Percentiles rank a stretch among this genome's conserved stretches.
Conservation (phyloP, 495 filamentous ascomycete genomes). For the Talaromyces proteolyticus region DNA sequence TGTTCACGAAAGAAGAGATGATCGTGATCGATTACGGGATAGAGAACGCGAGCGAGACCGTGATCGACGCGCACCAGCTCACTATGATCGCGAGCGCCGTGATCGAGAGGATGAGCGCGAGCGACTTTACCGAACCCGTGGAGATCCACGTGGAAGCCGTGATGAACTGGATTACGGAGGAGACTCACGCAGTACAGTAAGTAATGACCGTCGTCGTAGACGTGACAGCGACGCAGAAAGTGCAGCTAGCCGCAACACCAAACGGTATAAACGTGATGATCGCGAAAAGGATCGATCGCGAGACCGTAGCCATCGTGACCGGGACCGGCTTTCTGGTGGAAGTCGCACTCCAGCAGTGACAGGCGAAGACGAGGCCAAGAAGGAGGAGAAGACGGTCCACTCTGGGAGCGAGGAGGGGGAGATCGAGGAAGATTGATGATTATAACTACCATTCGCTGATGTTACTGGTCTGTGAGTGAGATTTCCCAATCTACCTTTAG, state of each 20-base stretch:
- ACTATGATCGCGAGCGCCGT: slow-evolving; percentile 67
- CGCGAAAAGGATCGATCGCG: slow-evolving; percentile 24
- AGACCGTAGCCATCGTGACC: slow-evolving; percentile 53
- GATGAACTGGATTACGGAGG: slow-evolving; percentile 88
- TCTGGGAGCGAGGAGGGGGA: slow-evolving; percentile 96
- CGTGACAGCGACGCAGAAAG: slow-evolving; percentile 74
- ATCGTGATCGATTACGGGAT: slow-evolving; percentile 51
- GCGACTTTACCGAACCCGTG: slow-evolving; percentile 73
- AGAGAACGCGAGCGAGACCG: slow-evolving; percentile 50
- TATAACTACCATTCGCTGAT: background rate
- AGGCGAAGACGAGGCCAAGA: slow-evolving; percentile 32
- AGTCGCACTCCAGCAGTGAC: slow-evolving; percentile 41
- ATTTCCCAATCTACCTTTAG: background rate
- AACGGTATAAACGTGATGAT: slow-evolving; percentile 39
- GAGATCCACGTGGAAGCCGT: slow-evolving; percentile 65
- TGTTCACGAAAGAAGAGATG: slow-evolving; percentile 45
- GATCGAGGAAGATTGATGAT: slow-evolving; percentile 79
- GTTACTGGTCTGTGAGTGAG: background rate
- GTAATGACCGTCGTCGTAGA: slow-evolving; percentile 48
- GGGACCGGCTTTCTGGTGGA: slow-evolving; percentile 47
- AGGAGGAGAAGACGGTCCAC: slow-evolving; percentile 64
- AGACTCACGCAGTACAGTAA: slow-evolving; percentile 56
- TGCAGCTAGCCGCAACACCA: slow-evolving; percentile 53
- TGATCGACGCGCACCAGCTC: slow-evolving; percentile 33
- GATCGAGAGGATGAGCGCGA: slow-evolving; percentile 83